These are phyloP conservation scores for Aspergillus amoenus DNA, from an alignment of 2,329 filamentous ascomycete species.

Conservation along the genomic window DNA sequence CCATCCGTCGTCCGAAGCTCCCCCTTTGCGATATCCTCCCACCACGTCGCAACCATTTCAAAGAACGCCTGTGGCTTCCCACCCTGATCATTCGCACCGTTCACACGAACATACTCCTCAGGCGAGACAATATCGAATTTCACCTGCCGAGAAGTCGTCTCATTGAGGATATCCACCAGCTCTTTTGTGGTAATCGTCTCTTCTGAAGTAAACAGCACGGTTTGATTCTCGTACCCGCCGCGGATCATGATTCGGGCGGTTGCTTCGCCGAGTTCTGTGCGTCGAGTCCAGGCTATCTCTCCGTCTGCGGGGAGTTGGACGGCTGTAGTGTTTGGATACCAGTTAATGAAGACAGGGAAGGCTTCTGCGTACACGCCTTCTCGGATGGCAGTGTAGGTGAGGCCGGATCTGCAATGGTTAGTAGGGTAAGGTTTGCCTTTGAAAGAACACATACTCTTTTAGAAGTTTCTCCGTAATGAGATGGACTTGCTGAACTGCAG, in stretches of 20 bases:
- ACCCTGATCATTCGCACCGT: constrained; percentile 34
- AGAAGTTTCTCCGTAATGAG: constrained; percentile 58
- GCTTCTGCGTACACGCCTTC: constrained; percentile 62
- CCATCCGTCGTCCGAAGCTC: constrained; percentile 45
- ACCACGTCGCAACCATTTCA: constrained; percentile 43
- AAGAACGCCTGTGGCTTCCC: constrained; percentile 42
- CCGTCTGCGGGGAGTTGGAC: constrained; percentile 41
- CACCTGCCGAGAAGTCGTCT: constrained; percentile 34
- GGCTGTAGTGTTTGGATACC: constrained; percentile 35
- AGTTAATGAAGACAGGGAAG: constrained; percentile 58
- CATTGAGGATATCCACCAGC: constrained; percentile 40
- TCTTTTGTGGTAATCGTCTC: constrained; percentile 35
- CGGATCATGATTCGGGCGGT: constrained; percentile 51
- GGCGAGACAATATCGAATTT: constrained; percentile 33
- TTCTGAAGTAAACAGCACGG: constrained; percentile 41
- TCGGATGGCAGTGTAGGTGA: constrained; percentile 56
- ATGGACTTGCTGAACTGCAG: constrained; percentile 60
- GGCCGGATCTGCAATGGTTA: constrained; percentile 28
- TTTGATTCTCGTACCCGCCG: constrained; percentile 37
- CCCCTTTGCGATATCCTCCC: constrained; percentile 46
- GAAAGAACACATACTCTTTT: constrained; percentile 25
- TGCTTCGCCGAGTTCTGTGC: constrained; percentile 57
- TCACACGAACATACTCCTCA: constrained; percentile 34
- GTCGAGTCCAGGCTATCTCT: constrained; percentile 51
- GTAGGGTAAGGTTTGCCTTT: background rate